Evolutionary conservation across 805 yeast species (phyloP).

Genomic region (Saturnispora diversa): DNA sequence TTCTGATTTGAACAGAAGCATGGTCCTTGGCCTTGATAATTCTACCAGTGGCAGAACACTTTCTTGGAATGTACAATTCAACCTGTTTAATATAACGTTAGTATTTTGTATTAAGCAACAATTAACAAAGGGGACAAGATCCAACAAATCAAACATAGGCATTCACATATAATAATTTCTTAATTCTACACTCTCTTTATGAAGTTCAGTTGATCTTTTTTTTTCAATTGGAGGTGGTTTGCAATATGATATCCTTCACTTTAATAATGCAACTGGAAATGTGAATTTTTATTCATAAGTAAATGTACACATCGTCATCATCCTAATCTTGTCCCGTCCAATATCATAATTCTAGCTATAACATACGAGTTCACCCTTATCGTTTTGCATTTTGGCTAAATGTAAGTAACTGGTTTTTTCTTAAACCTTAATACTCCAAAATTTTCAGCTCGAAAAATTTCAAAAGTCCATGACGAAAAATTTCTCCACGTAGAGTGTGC

Average conservation of each 20-base stretch:
- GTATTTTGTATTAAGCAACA: conserved; percentile 10
- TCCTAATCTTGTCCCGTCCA: too few species aligned
- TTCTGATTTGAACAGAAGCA: conserved; percentile 97
- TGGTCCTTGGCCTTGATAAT: conserved; percentile 99
- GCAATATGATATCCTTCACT: too few species aligned
- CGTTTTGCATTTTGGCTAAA: conserved; percentile 89
- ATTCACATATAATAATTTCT: too few species aligned
- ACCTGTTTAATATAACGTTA: conserved; percentile 49
- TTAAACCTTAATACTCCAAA: too few species aligned
- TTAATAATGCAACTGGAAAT: too few species aligned
- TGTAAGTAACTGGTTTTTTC: conserved; percentile 1
- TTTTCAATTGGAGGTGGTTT: too few species aligned
- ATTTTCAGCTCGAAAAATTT: conserved; percentile 3
- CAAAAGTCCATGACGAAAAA: neutral
- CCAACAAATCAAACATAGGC: too few species aligned
- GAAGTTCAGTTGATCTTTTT: too few species aligned
- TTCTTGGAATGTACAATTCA: conserved; percentile 99
- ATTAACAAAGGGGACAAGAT: neutral
- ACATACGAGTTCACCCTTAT: conserved; percentile 98
- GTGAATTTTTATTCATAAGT: too few species aligned
- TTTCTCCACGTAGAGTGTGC: neutral
- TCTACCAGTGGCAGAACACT: conserved; percentile 99
- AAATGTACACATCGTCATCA: too few species aligned
- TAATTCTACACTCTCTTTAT: too few species aligned
- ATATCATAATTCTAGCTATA: too few species aligned